Evolutionary conservation across 441 rosid genomes (phyloP), one percentile per base, ranked within the genome.

Genomic region (Erysimum cheiri): DNA sequence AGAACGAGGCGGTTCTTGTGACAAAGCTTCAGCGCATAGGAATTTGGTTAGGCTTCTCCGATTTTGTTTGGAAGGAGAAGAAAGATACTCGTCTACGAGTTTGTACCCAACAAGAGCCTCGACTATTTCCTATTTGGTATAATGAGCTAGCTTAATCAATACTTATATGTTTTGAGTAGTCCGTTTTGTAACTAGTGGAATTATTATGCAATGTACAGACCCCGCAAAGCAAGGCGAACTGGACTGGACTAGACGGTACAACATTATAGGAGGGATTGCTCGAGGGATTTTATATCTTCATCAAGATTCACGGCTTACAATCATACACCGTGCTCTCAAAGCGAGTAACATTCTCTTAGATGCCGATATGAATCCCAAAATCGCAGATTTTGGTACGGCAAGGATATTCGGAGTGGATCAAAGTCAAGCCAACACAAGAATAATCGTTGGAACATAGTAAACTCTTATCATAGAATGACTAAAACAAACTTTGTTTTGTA

Each of bases 281-380:
- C 70, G 82, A 68, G 88, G 88, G 6, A 61, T 84, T 48, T 60
- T 82, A 1, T 85, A 85, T 37, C 82, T 84, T 69, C 90, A 85
- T 28, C 74, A 68, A 36, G 85, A 85, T 58, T 83, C 87, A 0
- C 60, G 76, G 0, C 70, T 75, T 1, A 72, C 35, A 44, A 72
- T 84, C 28, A 60, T 70, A 70, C 67, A 60, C 50, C 58, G 67
- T 47, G 74, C 60, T 11, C 67, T 70, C 11, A 70, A 60, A 17
- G 60, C 60, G 6, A 60, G 68, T 32, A 70, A 70, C 68, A 19
- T 70, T 6, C 69, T 71, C 5, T n/a, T 71, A 52, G 75, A 71
- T 26, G 35, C 10, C 28, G 31, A 48, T 8, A 57, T 35, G 73
- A 47, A 68, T 6, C 64, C 72, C 0, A 68, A 68, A 32, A 32